Base-by-base conservation (phyloP, 768 basidiomycete genomes). In the Termitomyces sp. region DNA sequence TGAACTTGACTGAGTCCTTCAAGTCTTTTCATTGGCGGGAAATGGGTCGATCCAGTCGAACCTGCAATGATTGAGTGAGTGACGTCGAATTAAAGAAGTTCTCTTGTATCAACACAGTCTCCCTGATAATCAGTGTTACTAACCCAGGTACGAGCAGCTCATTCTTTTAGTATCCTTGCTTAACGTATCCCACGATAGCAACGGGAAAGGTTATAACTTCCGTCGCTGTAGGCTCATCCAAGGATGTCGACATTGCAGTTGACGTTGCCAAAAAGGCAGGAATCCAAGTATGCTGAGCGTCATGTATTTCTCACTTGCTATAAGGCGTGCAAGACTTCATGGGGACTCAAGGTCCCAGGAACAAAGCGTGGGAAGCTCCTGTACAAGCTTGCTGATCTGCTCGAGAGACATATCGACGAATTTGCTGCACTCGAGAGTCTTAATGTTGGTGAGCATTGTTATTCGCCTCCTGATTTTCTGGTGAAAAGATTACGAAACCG, bases 211-310 rank as follows among this genome's bases (percentile, higher is more conserved):
- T 79, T 24, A 75, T 83, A 65, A 78, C 81, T 9, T 53, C 74
- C 16, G 69, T 88, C 60, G 68, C 79, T 4, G 82, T 78, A 63
- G 86, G 77, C 39, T 81, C 81, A 18, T 44, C 73, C 9, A 79
- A 81, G 62, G 91, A 90, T 64, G 80, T 90, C 55, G 83, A 92
- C 66, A 65, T 66, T 36, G 88, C 86, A 3, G 87, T 88, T 59
- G 65, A 72, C 3, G 81, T 75, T 45, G 86, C 85, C 1, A 79
- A 79, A 57, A 78, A 77, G 66, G 85, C 66, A 48, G 46, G 55
- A 56, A 24, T 7, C 36, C 4, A 0, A 12, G 6, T 20, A 5
- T 0, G 7, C 4, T 3, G 18, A 29, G 44, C 4, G 8, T 29
- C 9, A 28, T 34, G 20, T 52, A n/a, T 20, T 24, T 51, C 5